Base-by-base conservation (phyloP, 352 stramenopile genomes). In the Phytophthora pini region DNA sequence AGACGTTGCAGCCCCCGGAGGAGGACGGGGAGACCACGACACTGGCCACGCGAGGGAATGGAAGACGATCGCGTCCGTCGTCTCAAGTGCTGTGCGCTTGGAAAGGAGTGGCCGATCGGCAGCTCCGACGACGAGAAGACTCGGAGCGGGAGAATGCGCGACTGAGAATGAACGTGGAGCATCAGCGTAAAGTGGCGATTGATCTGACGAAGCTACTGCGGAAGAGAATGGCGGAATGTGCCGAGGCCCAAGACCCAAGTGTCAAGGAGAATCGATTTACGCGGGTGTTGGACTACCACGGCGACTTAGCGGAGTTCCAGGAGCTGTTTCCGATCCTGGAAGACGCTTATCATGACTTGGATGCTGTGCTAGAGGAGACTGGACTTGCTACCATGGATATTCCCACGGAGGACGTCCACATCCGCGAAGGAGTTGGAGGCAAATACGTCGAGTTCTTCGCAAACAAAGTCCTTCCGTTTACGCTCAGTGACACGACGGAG, bases 91-190 rank as follows among this genome's bases (percentile, higher is more conserved):
- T 70, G 43, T 69, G 52, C 45, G 62, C 63, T 27, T 76, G 68
- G 68, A 63, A 72, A 41, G 66, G 68, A n/a, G 57, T 79, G 38
- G 68, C 61, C 0, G 51, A 66, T 41, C 58, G 68, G 32, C 79
- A 88, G 39, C 55, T 63, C 13, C 44, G 59, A 27, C 65, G 77
- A 46, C 62, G 74, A 1, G 57, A 82, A 51, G 62, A 71, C 13
- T 54, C 72, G 1, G 72, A 86, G 58, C 59, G 65, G 0, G 73
- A 86, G 47, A 83, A 87, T 36, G 60, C 70, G 15, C 65, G 70
- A 20, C 53, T 88, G 31, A 75, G 69, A 54, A 50, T 63, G 4
- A 75, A 72, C 32, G 70, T 87, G 10, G 79, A 88, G 44, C 66
- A 68, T 2, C 72, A 72, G 12, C 46, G 56, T 15, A 76, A 76